Percentiles rank a stretch among this genome's conserved stretches.
Conservation (phyloP, 495 filamentous ascomycete species). For the Recurvomyces mirabilis region DNA sequence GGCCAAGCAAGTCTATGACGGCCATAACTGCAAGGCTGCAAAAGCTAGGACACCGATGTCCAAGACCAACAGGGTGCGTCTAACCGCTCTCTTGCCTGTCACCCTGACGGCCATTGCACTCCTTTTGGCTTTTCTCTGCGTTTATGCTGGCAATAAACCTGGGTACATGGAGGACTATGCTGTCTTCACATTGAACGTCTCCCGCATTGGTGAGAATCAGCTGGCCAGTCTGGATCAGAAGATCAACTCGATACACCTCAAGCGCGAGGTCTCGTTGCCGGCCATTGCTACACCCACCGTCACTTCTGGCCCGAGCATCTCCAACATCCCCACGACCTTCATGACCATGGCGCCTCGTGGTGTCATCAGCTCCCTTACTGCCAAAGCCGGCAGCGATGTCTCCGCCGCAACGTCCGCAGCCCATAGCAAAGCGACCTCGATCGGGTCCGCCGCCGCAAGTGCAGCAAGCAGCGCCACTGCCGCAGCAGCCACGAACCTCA, state of each 20-base stretch:
- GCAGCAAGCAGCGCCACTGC: conserved; percentile 2
- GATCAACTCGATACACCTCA: conserved; percentile 7
- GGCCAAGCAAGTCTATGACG: neutral
- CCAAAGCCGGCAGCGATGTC: conserved; percentile 10
- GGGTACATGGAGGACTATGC: conserved; percentile 52
- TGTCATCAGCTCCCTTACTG: conserved; percentile 4
- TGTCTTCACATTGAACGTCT: conserved; percentile 56
- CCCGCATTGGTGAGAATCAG: conserved; percentile 45
- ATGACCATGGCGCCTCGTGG: conserved; percentile 10
- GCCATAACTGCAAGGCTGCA: neutral
- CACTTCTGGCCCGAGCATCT: conserved; percentile 4
- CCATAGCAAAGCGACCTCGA: conserved; percentile 3
- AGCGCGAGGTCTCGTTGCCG: too few species aligned
- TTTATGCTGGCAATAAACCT: conserved; percentile 55
- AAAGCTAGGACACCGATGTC: neutral
- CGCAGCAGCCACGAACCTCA: conserved; percentile 5
- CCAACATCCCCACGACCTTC: conserved; percentile 18
- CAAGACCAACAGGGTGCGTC: conserved; percentile 1
- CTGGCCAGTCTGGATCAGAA: conserved; percentile 21
- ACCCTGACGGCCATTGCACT: conserved; percentile 35
- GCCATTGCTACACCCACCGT: neutral
- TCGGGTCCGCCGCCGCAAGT: conserved; percentile 9
- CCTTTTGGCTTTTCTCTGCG: conserved; percentile 53
- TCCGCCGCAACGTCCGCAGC: conserved; percentile 5
- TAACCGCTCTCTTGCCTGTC: conserved; percentile 6